Evolutionary conservation across 768 basidiomycete genomes (phyloP), one percentile per base, ranked within the genome.

Genomic region (Mycena albidolilacea): DNA sequence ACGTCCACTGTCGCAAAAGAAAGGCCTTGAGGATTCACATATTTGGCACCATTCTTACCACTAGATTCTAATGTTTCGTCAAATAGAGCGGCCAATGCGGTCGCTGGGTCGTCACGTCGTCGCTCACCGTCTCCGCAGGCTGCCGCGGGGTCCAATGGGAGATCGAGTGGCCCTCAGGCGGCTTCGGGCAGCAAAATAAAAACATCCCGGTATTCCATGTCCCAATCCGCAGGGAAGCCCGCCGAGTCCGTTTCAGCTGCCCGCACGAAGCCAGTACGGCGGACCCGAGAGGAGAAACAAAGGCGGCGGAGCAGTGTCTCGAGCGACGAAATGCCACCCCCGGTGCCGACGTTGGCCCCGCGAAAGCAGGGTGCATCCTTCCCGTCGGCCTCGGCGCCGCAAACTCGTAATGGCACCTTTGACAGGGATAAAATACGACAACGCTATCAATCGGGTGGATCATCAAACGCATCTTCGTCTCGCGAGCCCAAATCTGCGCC

Each of bases 311-410:
- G 52, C 12, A 57, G 52, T 48, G 35, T 52, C 5, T 65, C 68
- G 23, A 61, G 50, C 71, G 66, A 67, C 39, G 55, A 63, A 11
- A 6, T 59, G 52, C 52, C 50, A n/a, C 59, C 30, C 30, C 30
- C 17, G 14, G 23, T 23, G 10, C 52, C 55, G 5, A 38, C 11
- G n/a, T 17, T 8, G 41, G 23, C 12, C 15, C 48, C 48, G 11
- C 23, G 14, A 21, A 62, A 30, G 30, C 37, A 15, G n/a, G n/a
- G 15, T 14, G n/a, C 55, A 48, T 6, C 71, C 7, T 6, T 67
- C 3, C 67, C 67, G 9, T 72, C 71, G 19, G 71, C 68, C 19
- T 75, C 74, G 1, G 74, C 74, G 17, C 67, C 69, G 21, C 64
- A 61, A 41, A 59, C 38, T 41, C 61, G 61, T 17, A 69, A 54